Evolutionary conservation across 371 early-diverging fungal species (phyloP).

Genomic region (Syncephalastrum contaminatum): DNA sequence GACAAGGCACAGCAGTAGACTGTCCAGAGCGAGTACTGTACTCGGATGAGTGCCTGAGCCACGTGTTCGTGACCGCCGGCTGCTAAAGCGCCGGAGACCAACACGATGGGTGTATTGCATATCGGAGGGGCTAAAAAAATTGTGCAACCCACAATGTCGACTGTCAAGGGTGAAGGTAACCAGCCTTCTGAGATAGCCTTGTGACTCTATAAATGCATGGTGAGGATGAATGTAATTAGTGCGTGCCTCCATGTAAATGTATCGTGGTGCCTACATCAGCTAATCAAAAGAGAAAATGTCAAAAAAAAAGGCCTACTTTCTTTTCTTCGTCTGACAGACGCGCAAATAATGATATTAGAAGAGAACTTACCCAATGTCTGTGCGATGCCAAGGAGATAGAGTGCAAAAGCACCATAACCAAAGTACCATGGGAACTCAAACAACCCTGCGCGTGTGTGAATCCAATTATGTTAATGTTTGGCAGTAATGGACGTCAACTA

Average conservation of each 20-base stretch:
- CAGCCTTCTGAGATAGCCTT: conserved; percentile 24
- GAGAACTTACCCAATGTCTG: conserved; percentile 26
- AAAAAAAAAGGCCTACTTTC: background rate
- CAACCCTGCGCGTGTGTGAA: conserved; percentile 1
- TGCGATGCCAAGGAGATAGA: conserved; percentile 29
- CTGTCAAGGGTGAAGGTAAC: conserved; percentile 21
- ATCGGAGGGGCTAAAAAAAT: conserved; percentile 11
- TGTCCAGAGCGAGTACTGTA: conserved; percentile 28
- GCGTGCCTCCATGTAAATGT: too few species aligned
- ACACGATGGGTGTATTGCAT: background rate
- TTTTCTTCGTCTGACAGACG: background rate
- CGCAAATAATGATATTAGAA: background rate
- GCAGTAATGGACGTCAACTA: background rate
- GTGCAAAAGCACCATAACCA: conserved; percentile 29
- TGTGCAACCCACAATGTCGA: conserved; percentile 20
- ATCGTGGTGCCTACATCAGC: background rate
- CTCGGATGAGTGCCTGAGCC: conserved; percentile 17
- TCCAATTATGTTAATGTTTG: conserved; percentile 1
- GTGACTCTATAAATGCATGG: conserved; percentile 18
- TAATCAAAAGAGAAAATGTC: background rate
- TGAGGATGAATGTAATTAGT: background rate
- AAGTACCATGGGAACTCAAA: conserved; percentile 30
- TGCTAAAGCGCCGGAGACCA: conserved; percentile 16
- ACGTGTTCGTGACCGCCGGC: conserved; percentile 11
- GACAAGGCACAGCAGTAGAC: conserved; percentile 17